Conservation (phyloP, 345 rosid species). For the Salix purpurea region DNA sequence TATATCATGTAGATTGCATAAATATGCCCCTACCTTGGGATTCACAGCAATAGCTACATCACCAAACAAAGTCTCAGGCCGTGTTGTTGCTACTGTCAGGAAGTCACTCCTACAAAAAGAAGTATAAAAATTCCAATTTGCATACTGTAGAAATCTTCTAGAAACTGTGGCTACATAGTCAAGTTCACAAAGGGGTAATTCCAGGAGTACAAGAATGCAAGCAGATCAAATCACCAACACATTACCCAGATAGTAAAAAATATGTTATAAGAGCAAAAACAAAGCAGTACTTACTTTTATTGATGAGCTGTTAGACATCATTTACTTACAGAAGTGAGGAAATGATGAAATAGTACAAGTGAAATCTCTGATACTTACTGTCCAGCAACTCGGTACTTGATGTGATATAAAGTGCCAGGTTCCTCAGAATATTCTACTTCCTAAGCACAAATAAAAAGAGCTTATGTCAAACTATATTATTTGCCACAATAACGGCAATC, state of each 20-base stretch:
- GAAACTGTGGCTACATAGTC: not conserved
- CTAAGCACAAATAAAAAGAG: constrained; percentile 33
- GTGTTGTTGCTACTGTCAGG: constrained; percentile 87
- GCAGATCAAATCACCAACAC: not conserved
- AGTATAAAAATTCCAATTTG: constrained; percentile 19
- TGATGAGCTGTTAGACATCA: not conserved
- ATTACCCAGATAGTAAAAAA: not conserved
- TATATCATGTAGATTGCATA: not conserved
- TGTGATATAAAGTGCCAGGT: constrained; percentile 73
- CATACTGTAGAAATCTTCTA: not conserved
- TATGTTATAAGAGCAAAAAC: not conserved
- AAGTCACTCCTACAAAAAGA: constrained; percentile 63
- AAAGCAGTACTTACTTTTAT: not conserved
- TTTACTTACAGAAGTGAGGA: not conserved
- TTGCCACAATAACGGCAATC: not conserved
- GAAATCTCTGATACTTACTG: constrained; percentile 52
- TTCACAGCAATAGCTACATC: constrained; percentile 93
- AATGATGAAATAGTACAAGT: not conserved
- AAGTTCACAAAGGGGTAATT: not conserved
- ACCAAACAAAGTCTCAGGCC: constrained; percentile 96
- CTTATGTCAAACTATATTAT: constrained; percentile 5
- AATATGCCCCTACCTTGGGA: constrained; percentile 57
- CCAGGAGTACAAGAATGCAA: not conserved
- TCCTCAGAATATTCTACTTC: constrained; percentile 99
- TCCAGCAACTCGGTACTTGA: constrained; percentile 96